Percentiles rank a stretch among this genome's conserved stretches.
Evolutionary conservation across 352 stramenopile genomes (phyloP).

Genomic region (Chrysophaeum taylorii): DNA sequence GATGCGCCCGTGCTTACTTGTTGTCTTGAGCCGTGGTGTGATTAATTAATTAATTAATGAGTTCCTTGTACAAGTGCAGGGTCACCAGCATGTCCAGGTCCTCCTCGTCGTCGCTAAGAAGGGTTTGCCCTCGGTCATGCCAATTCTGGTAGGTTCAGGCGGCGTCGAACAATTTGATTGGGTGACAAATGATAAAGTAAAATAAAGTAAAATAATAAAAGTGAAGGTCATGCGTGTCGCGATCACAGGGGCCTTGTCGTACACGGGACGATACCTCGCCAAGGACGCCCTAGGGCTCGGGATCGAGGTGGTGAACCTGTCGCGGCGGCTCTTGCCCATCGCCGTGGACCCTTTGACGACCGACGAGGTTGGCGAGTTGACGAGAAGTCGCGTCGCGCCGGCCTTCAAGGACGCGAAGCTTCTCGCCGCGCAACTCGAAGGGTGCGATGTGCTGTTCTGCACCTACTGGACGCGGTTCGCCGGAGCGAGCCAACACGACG

Average conservation of each 20-base stretch:
- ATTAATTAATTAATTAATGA: too few species aligned
- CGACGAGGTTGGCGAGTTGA: not conserved
- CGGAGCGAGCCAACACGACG: not conserved
- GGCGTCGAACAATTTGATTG: too few species aligned
- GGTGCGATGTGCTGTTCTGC: slow-evolving; percentile 17
- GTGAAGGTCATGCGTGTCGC: not conserved
- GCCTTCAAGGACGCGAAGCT: not conserved
- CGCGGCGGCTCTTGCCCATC: not conserved
- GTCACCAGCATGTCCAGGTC: too few species aligned
- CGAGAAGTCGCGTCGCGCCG: not conserved
- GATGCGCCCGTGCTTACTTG: too few species aligned
- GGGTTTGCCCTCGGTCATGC: too few species aligned
- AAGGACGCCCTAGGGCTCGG: not conserved
- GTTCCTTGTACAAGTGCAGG: too few species aligned
- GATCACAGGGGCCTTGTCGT: slow-evolving; percentile 20
- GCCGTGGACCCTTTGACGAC: not conserved
- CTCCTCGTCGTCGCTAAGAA: too few species aligned
- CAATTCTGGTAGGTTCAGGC: too few species aligned
- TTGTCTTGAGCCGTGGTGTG: too few species aligned
- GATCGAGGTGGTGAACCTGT: not conserved
- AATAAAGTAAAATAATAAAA: too few species aligned
- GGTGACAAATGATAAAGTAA: too few species aligned
- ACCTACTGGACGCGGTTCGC: slow-evolving; percentile 21
- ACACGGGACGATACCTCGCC: slow-evolving; percentile 19
- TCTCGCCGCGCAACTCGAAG: not conserved